Base-by-base conservation (phyloP, 768 basidiomycete genomes). In the Kwoniella dejecticola region DNA sequence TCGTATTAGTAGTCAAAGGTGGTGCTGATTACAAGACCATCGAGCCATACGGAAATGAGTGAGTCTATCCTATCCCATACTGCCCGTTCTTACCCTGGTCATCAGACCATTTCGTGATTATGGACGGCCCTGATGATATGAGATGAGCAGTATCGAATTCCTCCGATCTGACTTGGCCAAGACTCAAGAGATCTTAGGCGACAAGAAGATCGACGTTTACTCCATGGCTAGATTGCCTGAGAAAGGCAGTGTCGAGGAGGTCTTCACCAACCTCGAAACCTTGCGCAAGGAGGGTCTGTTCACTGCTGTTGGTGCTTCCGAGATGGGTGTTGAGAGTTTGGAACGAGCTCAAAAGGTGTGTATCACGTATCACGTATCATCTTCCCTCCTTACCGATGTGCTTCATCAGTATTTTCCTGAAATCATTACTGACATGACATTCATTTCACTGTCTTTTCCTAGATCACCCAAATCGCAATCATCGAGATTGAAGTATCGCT, bases 401-500 rank as follows among this genome's bases (percentile, higher is more conserved):
- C n/a, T n/a, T n/a, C n/a, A n/a, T n/a, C n/a, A n/a, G n/a, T n/a
- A n/a, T n/a, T n/a, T n/a, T n/a, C n/a, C n/a, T n/a, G n/a, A n/a
- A 29, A 55, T 17, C 8, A 11, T 4, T 27, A 4, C 53, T 41
- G 53, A 55, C 24, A 29, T 5, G 11, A 3, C 11, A 49, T 27
- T 6, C 31, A n/a, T 15, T 33, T 52, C 31, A 6, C 30, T 10
- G 17, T 8, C 41, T 6, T 11, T 26, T 44, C 30, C 41, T 44
- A 86, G 83, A 79, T 87, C 10, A 80, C 83, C 45, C 85, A 84
- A 1, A 82, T 88, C 59, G 81, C 84, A 12, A 80, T 83, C 15
- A 84, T 86, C 7, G 87, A 89, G 72, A 86, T 88, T 52, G 88
- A 89, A 72, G 78, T 87, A 41, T 87, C 85, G 67, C 82, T 84